Evolutionary conservation across 1,284 basidiomycete genomes (phyloP).

Genomic region (Agroathelia rolfsii): DNA sequence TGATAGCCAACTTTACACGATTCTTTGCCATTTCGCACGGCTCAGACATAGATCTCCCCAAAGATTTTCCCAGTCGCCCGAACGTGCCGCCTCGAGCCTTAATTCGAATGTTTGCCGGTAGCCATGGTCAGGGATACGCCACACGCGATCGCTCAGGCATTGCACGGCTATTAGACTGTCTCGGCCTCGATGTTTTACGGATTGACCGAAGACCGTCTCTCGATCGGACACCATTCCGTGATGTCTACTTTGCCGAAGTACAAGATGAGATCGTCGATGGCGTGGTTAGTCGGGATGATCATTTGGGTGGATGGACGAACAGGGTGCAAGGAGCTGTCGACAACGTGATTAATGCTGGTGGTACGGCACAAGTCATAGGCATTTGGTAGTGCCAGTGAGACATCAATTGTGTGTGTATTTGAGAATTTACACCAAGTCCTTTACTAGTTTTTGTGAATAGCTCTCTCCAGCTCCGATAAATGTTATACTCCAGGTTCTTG

Average conservation of each 20-base stretch:
- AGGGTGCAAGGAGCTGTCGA: slow-evolving; percentile 14
- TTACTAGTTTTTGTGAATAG: too few species aligned
- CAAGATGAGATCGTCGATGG: slow-evolving; percentile 11
- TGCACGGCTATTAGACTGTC: slow-evolving; percentile 17
- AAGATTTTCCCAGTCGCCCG: slow-evolving; percentile 6
- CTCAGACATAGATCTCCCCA: slow-evolving; percentile 19
- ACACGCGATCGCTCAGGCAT: slow-evolving; percentile 19
- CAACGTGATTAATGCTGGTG: slow-evolving; percentile 10
- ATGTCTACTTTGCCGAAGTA: slow-evolving; percentile 52
- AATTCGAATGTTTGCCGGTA: slow-evolving; percentile 23
- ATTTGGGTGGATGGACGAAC: slow-evolving; percentile 15
- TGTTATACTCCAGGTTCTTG: too few species aligned
- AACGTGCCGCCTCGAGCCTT: slow-evolving; percentile 19
- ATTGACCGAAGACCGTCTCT: slow-evolving; percentile 56
- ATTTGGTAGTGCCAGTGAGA: slow-evolving; percentile 33
- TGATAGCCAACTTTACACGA: slow-evolving; percentile 57
- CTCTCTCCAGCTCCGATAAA: too few species aligned
- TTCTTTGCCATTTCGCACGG: slow-evolving; percentile 45
- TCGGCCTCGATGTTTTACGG: slow-evolving; percentile 26
- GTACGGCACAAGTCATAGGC: slow-evolving; percentile 26
- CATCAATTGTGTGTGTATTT: too few species aligned
- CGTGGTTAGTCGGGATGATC: slow-evolving; percentile 14
- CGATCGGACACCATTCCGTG: slow-evolving; percentile 37
- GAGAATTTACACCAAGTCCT: too few species aligned
- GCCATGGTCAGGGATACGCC: slow-evolving; percentile 13